Evolutionary conservation across 192 early-diverging fungal genomes (phyloP).

Genomic region (Spizellomyces punctatus): DNA sequence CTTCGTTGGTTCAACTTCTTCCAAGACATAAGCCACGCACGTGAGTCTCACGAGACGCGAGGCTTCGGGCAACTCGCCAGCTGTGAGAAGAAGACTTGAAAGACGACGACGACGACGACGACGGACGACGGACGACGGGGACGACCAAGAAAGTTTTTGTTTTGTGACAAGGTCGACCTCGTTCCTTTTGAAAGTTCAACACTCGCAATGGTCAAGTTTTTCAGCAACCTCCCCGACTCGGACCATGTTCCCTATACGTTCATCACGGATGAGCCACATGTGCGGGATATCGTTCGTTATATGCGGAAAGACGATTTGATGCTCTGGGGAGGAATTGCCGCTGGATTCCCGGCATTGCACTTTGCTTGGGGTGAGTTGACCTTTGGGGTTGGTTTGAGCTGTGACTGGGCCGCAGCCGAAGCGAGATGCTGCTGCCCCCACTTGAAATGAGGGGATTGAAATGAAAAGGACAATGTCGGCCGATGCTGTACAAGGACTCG

Average conservation of each 20-base stretch:
- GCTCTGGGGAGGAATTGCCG: conserved; percentile 61
- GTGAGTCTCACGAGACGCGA: background rate
- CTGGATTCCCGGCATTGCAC: conserved; percentile 72
- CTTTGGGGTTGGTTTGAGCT: background rate
- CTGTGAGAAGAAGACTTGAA: conserved; percentile 13
- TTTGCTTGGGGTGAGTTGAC: conserved; percentile 68
- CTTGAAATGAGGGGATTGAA: no score
- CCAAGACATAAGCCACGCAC: conserved; percentile 1
- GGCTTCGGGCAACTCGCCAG: no score
- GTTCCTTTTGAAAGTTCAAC: no score
- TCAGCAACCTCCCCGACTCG: conserved; percentile 51
- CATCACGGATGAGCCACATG: conserved; percentile 91
- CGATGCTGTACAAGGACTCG: conserved; percentile 30
- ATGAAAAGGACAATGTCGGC: background rate
- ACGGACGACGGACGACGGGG: background rate
- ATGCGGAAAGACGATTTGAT: conserved; percentile 82
- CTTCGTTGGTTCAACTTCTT: background rate
- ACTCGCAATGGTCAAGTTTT: conserved; percentile 39
- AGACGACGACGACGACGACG: background rate
- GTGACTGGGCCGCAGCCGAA: background rate
- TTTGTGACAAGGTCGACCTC: background rate
- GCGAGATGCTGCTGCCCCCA: no score
- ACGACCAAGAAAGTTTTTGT: background rate
- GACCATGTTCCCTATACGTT: conserved; percentile 71
- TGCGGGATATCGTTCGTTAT: conserved; percentile 86